Evolutionary conservation across 2,329 filamentous ascomycete species (phyloP), one percentile per base, ranked within the genome.

Genomic region (Exophiala dermatitidis): DNA sequence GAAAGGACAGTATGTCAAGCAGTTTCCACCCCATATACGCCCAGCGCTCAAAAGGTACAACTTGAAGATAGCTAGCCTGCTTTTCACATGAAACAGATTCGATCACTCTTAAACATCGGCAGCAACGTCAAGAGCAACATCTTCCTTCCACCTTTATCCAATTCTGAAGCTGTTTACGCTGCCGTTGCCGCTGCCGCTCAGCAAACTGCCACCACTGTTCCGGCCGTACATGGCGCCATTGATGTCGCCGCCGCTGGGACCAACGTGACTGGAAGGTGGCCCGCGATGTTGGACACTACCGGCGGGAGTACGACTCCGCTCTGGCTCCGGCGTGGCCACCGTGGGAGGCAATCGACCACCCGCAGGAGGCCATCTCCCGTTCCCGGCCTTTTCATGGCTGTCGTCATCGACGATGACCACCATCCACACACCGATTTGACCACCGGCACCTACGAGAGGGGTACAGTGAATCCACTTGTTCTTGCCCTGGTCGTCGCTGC

Each of bases 391-490:
- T 26, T 86, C 19, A 2, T 19, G 19, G 19, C 19, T 19, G 19
- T 19, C 82, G 49, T 83, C 82, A 57, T 88, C 84, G 2, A 88
- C 80, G 9, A 90, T 74, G 0, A 89, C 77, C 4, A 89, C 75
- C 83, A 90, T 86, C 86, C 86, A 90, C 0, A 88, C 85, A 10
- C 86, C 86, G 0, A 90, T 80, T 2, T 78, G 73, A 1, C 83
- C 82, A 58, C 83, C 83, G 40, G 76, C 76, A 2, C 84, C 85
- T 2, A 86, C 69, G 2, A 90, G 70, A 2, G 86, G 86, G 26
- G 86, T 90, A 64, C 84, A 86, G 66, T 90, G 86, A 38, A 90
- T 85, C 85, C 86, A 90, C 41, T 85, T 77, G 46, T 78, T 77
- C 12, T 84, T 76, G 0, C 85, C 85, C 42, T 60, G 55, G 12